Evolutionary conservation across 2,329 filamentous ascomycete species (phyloP), one percentile per base, ranked within the genome.

Genomic region (Trichoderma citrinoviride): DNA sequence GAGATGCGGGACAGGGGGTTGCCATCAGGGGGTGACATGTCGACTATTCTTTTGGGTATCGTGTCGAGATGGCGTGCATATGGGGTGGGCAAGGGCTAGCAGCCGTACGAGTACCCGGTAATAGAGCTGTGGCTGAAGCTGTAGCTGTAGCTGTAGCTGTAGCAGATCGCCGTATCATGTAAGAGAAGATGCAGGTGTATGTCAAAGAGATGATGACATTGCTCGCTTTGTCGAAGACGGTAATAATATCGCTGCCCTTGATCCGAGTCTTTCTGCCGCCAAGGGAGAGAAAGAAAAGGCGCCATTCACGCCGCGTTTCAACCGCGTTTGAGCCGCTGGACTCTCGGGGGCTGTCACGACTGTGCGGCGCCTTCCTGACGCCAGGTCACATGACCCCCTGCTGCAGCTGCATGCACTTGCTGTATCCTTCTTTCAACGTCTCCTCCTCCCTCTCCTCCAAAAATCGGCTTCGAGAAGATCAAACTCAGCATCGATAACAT

Each of bases 1-100:
- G 80, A 77, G 37, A 77, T 75, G 66, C 72, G 77, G 64, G 73
- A 68, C 0, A 73, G 67, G 25, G 67, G 62, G 33, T 68, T 64
- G 21, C 33, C 10, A 12, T 37, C 33, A 37, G 60, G 53, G 25
- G 65, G 61, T 55, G 57, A 53, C 64, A 65, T 62, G 58, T 62
- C 58, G 47, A 23, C 21, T n/a, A n/a, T 49, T 23, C 23, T 54
- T 29, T 62, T 12, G 25, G 7, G 37, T 6, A 19, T 19, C 19
- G 52, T 7, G 19, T 14, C 29, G 27, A 40, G 54, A 19, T 57
- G n/a, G 17, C 46, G 33, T 60, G 44, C 49, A 52, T 52, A 25
- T 52, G 49, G 3, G 15, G 17, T 52, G 49, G 3, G 15, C 17
- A 5, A 10, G 47, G n/a, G 19, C 49, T 52, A 52, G 47, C 14